A percentile compares a stretch with the other conserved stretches of the same genome.
Evolutionary conservation across 768 basidiomycete genomes (phyloP).

Genomic region (Leucogyrophana mollusca): DNA sequence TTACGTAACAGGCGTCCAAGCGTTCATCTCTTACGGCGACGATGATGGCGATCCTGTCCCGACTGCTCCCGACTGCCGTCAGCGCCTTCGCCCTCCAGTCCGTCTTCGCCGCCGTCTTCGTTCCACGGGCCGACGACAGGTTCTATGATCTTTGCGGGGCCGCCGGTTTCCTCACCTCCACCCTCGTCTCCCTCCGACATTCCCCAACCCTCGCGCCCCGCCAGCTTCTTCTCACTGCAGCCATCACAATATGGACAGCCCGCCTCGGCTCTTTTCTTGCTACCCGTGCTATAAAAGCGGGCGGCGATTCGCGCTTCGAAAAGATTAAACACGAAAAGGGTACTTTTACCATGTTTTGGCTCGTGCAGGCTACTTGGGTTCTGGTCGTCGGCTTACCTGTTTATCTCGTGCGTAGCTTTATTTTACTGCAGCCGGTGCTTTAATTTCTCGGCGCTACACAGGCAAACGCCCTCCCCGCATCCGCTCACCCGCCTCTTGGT

Average conservation of each 20-base stretch:
- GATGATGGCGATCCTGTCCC: slow-evolving; percentile 50
- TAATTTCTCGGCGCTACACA: background rate
- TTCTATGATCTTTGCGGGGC: slow-evolving; percentile 70
- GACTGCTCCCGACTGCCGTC: slow-evolving; percentile 45
- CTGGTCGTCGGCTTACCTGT: slow-evolving; percentile 67
- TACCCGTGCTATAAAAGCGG: slow-evolving; percentile 48
- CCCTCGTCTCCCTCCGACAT: slow-evolving; percentile 45
- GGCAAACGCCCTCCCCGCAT: slow-evolving; percentile 49
- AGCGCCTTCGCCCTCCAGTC: slow-evolving; percentile 54
- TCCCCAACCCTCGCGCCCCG: slow-evolving; percentile 47
- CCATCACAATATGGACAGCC: slow-evolving; percentile 57
- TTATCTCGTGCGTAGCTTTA: slow-evolving; percentile 40
- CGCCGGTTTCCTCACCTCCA: slow-evolving; percentile 62
- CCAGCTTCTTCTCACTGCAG: slow-evolving; percentile 57
- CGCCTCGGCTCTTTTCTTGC: slow-evolving; percentile 64
- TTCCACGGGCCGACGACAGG: slow-evolving; percentile 63
- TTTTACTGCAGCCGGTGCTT: background rate
- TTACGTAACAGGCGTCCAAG: background rate
- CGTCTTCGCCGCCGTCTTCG: slow-evolving; percentile 55
- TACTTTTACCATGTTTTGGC: slow-evolving; percentile 59
- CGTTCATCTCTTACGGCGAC: slow-evolving; percentile 14
- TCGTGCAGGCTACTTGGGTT: slow-evolving; percentile 69
- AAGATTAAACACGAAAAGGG: slow-evolving; percentile 47
- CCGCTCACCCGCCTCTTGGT: slow-evolving; percentile 50
- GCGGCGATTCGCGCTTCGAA: slow-evolving; percentile 67